A percentile compares a stretch with the other conserved stretches of the same genome.
phyloP scores from a whole-genome alignment of 257 asterid species.

The Cinchona pubescens region DNA sequence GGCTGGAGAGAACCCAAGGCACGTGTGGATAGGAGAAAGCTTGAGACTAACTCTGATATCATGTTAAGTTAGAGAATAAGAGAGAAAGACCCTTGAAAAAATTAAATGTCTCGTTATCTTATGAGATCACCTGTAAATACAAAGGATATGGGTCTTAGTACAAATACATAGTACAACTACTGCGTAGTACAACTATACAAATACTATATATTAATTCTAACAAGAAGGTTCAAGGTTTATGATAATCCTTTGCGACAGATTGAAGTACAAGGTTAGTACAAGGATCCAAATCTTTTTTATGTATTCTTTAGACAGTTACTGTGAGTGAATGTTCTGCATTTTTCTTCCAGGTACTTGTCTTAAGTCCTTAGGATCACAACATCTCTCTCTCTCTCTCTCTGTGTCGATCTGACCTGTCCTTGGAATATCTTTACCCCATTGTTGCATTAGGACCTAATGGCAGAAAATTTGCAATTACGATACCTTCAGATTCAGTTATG shows the following conservation, averaged over 20 bases:
- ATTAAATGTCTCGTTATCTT: too few relatives aligned
- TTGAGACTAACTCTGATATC: too few relatives aligned
- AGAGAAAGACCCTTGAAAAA: too few relatives aligned
- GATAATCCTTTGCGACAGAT: constrained; percentile 1
- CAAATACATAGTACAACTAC: too few relatives aligned
- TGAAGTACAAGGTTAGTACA: not conserved
- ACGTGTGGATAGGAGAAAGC: too few relatives aligned
- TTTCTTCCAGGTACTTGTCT: not conserved
- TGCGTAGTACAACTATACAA: too few relatives aligned
- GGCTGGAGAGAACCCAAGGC: too few relatives aligned
- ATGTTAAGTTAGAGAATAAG: too few relatives aligned
- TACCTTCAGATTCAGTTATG: not conserved
- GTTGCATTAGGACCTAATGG: not conserved
- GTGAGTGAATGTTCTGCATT: not conserved
- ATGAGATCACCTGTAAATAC: too few relatives aligned
- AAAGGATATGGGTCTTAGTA: too few relatives aligned
- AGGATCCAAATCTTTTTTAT: not conserved
- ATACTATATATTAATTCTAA: too few relatives aligned
- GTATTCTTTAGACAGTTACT: not conserved
- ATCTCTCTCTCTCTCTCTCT: not conserved
- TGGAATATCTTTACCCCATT: not conserved
- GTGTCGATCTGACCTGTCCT: not conserved
- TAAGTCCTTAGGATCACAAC: not conserved
- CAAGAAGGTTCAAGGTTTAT: not conserved
- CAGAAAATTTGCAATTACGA: not conserved